phyloP scores from a whole-genome alignment of 805 yeast species.

The Metschnikowia henanensis region DNA sequence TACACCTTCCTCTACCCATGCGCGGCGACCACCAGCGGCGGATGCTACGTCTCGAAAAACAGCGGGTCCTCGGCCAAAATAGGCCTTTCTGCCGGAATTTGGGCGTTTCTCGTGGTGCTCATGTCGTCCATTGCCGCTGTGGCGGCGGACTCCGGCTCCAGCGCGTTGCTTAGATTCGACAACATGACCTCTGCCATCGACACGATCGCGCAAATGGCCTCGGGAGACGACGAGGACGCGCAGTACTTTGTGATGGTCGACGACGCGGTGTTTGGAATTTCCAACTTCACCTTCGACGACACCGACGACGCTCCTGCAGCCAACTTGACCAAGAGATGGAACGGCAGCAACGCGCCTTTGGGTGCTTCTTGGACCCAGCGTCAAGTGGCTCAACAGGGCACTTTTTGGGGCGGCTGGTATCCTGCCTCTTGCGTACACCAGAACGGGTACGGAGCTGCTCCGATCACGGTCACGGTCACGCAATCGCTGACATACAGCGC shows the following conservation, averaged over 20 bases:
- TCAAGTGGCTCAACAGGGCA: background rate
- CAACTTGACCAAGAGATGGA: background rate
- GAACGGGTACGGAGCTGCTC: background rate
- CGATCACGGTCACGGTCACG: background rate
- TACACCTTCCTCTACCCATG: background rate
- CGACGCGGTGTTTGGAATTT: background rate
- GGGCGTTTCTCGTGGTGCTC: background rate
- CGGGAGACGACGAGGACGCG: background rate
- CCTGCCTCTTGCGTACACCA: slow-evolving; percentile 2
- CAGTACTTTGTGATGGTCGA: background rate
- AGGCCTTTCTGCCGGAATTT: background rate
- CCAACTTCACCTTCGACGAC: background rate
- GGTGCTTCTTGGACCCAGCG: background rate
- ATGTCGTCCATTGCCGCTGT: background rate
- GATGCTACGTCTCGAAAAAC: background rate
- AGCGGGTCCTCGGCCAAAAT: background rate
- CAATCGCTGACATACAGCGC: background rate
- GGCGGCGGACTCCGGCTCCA: background rate
- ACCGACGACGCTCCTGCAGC: background rate
- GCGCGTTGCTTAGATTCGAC: background rate
- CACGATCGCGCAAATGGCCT: background rate
- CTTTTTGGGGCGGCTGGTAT: background rate
- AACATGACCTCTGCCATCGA: slow-evolving; percentile 1
- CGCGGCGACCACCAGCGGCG: background rate
- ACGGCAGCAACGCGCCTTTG: background rate